Conservation (phyloP, 75 land plant genomes). For the Picea sitchensis region DNA sequence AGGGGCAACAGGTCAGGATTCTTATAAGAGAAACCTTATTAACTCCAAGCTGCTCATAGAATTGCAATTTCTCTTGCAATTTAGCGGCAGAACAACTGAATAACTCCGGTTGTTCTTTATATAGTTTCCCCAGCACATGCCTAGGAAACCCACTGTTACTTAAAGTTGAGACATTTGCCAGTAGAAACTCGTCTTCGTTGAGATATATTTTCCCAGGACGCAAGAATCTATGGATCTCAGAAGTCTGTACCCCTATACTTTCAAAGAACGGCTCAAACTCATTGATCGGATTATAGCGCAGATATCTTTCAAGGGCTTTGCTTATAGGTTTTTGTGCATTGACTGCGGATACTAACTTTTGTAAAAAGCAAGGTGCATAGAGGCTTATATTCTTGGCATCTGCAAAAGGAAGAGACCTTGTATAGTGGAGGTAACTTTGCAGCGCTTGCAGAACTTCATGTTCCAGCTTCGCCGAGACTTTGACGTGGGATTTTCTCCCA, state of each 20-base stretch:
- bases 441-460: constrained; percentile 30
- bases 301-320: constrained; percentile 16
- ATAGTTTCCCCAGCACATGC: constrained; percentile 45
- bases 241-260: constrained; percentile 54
- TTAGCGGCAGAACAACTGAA: constrained; percentile 37
- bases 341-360: constrained; percentile 26
- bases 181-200: constrained; percentile 33
- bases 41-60: constrained; percentile 41
- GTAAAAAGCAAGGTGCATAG: constrained; percentile 35
- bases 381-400: constrained; percentile 46
- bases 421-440: constrained; percentile 37
- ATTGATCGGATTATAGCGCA: constrained; percentile 51
- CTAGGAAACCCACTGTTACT: constrained; percentile 48
- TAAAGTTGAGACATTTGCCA: constrained; percentile 40
- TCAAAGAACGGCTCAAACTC: constrained; percentile 75
- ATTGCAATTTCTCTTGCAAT: constrained; percentile 24
- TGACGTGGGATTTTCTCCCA: not conserved
- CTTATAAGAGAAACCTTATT: constrained; percentile 15
- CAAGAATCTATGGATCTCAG: constrained; percentile 29
- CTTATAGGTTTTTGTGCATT: constrained; percentile 8
- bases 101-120: constrained; percentile 26
- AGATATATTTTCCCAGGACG: constrained; percentile 34
- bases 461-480: not conserved
- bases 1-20: constrained; percentile 31
- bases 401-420: constrained; percentile 21